Base-by-base conservation (phyloP, 192 early-diverging fungal genomes). In the Lobosporangium transversale region DNA sequence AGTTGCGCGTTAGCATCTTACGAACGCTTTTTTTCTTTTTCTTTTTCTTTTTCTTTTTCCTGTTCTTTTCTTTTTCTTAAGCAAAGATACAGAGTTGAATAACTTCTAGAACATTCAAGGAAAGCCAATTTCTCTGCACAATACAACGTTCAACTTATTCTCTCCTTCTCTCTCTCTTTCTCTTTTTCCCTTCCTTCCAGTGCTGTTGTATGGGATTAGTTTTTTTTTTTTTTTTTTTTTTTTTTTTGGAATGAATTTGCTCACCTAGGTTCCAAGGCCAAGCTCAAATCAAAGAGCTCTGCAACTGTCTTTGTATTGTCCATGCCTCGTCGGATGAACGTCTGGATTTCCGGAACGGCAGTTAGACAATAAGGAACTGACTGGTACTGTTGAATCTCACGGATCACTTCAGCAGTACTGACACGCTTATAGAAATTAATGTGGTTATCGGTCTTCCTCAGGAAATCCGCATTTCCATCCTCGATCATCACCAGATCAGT, bases 391-490 rank as follows among this genome's bases (percentile, higher is more conserved):
- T 96, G 93, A 55, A 96, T 89, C 58, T 97, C 94, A 18, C 92
- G 89, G 79, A 98, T 91, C 17, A 95, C 92, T 64, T 95, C 93
- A 3, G 95, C 94, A 8, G 92, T 95, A 65, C 92, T 94, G 76
- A 87, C 88, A 52, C 93, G 88, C 81, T 98, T 97, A 57, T 87
- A 89, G 82, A 98, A 98, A 79, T 98, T 98, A 82, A 98, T 96
- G 37, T 97, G 79, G 18, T 83, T 80, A 31, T 86, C 82, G 14
- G 81, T 63, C 66, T 78, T 86, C 47, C 86, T 82, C 8, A 97
- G 62, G 57, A 84, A 83, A 68, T 96, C 87, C 21, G 91, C 85
- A 75, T 95, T 97, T 31, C 95, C 95, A 58, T 97, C 96, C 67
- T 97, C 92, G 44, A 97, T 93, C 82, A 97, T 96, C 20, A 94